A percentile compares a stretch with the other conserved stretches of the same genome.
These are phyloP conservation scores for Ceratobasidium sp. DNA, from an alignment of 1,284 basidiomycete genomes.

Conservation along the genomic window DNA sequence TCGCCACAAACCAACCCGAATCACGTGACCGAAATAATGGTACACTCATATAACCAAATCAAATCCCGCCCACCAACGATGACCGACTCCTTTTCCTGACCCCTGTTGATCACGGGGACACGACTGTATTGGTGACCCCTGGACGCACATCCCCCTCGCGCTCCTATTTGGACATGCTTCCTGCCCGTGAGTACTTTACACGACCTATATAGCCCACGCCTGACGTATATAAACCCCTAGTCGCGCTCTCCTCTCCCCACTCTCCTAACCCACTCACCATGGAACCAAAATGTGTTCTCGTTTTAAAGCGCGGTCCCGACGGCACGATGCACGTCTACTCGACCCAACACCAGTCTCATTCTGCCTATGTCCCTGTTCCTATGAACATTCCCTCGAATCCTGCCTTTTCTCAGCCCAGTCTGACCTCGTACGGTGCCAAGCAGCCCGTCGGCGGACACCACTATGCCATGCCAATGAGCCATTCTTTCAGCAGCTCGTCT, in stretches of 20 bases:
- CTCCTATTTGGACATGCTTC: neutral
- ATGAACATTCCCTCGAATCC: conserved; percentile 6
- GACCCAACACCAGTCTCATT: conserved; percentile 6
- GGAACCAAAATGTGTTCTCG: conserved; percentile 13
- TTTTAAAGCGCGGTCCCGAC: conserved; percentile 31
- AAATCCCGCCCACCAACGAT: conserved; percentile 29
- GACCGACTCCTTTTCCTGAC: neutral
- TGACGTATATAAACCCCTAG: conserved; percentile 37
- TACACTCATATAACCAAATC: conserved; percentile 6
- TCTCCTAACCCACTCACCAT: conserved; percentile 13
- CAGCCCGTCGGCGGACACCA: conserved; percentile 2
- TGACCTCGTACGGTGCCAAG: conserved; percentile 34
- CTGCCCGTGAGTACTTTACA: conserved; percentile 9
- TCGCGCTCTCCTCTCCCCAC: neutral
- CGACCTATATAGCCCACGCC: neutral
- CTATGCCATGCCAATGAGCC: conserved; percentile 15
- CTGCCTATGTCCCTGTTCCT: conserved; percentile 20
- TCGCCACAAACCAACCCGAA: neutral
- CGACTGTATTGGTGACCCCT: too few species aligned
- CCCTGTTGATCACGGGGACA: neutral
- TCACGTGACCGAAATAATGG: conserved; percentile 27
- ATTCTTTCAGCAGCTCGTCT: conserved; percentile 29
- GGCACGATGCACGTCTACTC: conserved; percentile 30
- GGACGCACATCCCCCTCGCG: too few species aligned
- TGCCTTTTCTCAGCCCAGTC: conserved; percentile 15